These are phyloP conservation scores for Colletotrichum sp. DNA, from an alignment of 2,329 filamentous ascomycete genomes.

Conservation along the genomic window DNA sequence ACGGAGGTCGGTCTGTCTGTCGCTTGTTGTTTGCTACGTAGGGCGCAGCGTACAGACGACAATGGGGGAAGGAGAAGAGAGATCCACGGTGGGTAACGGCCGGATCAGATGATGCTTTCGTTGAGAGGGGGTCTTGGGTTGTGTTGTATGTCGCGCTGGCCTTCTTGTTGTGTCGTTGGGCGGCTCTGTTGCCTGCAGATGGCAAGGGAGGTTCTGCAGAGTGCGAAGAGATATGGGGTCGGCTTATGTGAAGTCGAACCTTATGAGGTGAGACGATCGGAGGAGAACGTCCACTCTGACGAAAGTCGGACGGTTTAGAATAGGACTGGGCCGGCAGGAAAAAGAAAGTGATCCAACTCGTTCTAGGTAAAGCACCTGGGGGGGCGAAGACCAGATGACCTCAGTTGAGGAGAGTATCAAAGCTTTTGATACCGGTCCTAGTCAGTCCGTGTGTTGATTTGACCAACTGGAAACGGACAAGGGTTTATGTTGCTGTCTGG, in stretches of 20 bases:
- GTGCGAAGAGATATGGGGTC: conserved; percentile 6
- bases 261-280: conserved; percentile 9
- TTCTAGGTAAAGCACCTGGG: not conserved
- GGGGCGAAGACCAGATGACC: conserved; percentile 2
- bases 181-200: conserved; percentile 14
- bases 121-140: not conserved
- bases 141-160: not conserved
- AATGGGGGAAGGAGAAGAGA: not conserved
- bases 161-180: conserved; percentile 2
- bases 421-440: conserved; percentile 18
- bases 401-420: conserved; percentile 16
- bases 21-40: not conserved
- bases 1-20: not conserved
- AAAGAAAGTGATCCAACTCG: not conserved
- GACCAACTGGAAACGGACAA: conserved; percentile 22
- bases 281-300: conserved; percentile 3
- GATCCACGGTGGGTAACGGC: conserved; percentile 13
- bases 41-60: not conserved
- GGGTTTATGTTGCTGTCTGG: not conserved
- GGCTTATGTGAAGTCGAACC: conserved; percentile 19
- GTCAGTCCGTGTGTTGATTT: conserved; percentile 19
- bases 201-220: conserved; percentile 9
- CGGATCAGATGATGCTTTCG: conserved; percentile 11
- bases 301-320: not conserved
- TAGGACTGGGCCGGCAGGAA: not conserved